Evolutionary conservation across 225 moss, liverwort and hornwort species (phyloP).

Genomic region (Ulota crispa): DNA sequence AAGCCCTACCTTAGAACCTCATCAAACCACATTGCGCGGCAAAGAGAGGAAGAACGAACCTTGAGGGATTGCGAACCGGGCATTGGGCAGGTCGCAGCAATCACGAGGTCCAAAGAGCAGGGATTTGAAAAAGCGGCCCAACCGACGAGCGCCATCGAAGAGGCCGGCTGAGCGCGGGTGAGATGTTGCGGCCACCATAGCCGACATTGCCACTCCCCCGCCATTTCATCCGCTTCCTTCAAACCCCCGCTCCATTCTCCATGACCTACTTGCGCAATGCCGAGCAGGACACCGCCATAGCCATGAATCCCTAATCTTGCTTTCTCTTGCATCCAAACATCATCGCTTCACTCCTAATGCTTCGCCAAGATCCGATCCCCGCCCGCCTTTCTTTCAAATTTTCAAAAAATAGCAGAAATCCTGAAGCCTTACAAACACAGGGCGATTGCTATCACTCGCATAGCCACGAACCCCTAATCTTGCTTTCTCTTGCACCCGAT

Average conservation of each 20-base stretch:
- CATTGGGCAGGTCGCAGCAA: slow-evolving; percentile 49
- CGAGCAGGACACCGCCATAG: background rate
- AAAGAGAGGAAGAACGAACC: slow-evolving; percentile 21
- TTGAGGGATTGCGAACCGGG: slow-evolving; percentile 31
- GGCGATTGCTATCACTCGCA: background rate
- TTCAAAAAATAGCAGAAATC: background rate
- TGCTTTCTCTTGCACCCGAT: background rate
- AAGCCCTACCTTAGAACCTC: background rate
- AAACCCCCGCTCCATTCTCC: slow-evolving; percentile 37
- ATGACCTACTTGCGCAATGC: slow-evolving; percentile 1
- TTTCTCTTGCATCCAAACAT: background rate
- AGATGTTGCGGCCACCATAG: slow-evolving; percentile 69
- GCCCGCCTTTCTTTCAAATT: background rate
- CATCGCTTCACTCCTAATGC: background rate
- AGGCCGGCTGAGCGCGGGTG: slow-evolving; percentile 28
- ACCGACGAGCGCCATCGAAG: slow-evolving; percentile 56
- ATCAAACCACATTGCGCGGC: background rate
- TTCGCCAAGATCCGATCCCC: background rate
- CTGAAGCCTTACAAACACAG: background rate
- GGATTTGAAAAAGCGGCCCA: slow-evolving; percentile 45
- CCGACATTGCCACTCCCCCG: slow-evolving; percentile 54
- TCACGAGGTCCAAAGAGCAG: slow-evolving; percentile 53
- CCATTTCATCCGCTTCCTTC: slow-evolving; percentile 36
- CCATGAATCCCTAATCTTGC: slow-evolving; percentile 12
- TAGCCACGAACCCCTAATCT: background rate